These are phyloP conservation scores for Cicer pinnatifidum DNA, from an alignment of 306 rosid species.

Conservation along the genomic window DNA sequence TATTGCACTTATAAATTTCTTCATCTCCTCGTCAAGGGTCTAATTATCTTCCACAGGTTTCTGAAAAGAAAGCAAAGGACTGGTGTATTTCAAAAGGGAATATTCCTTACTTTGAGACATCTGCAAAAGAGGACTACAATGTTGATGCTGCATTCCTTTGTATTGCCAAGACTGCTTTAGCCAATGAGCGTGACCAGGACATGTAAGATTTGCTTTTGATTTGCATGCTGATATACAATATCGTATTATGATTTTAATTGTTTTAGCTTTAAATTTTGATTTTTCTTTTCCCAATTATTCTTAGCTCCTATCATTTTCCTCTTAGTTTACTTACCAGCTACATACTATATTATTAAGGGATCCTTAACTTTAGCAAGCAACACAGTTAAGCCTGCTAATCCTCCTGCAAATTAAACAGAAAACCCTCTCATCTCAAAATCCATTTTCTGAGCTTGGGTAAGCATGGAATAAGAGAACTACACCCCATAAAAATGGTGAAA, in stretches of 20 bases:
- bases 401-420: background rate
- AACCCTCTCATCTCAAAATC: background rate
- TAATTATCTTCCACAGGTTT: slow-evolving; percentile 66
- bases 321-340: background rate
- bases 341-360: slow-evolving; percentile 6
- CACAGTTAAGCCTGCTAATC: background rate
- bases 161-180: slow-evolving; percentile 83
- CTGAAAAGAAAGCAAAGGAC: slow-evolving; percentile 92
- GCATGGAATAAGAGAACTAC: background rate
- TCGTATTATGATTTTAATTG: background rate
- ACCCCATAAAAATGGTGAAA: background rate
- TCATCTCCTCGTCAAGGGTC: slow-evolving; percentile 26
- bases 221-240: slow-evolving; percentile 6
- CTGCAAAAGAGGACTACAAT: slow-evolving; percentile 92
- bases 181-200: slow-evolving; percentile 79
- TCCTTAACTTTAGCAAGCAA: background rate
- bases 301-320: background rate
- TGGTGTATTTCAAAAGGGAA: slow-evolving; percentile 91
- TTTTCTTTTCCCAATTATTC: background rate
- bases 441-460: background rate
- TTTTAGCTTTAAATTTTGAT: background rate
- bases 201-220: slow-evolving; percentile 63
- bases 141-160: slow-evolving; percentile 85
- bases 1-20: background rate
- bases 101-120: slow-evolving; percentile 87